phyloP scores from a whole-genome alignment of 345 rosid species.

The Chamaenerion angustifolium region DNA sequence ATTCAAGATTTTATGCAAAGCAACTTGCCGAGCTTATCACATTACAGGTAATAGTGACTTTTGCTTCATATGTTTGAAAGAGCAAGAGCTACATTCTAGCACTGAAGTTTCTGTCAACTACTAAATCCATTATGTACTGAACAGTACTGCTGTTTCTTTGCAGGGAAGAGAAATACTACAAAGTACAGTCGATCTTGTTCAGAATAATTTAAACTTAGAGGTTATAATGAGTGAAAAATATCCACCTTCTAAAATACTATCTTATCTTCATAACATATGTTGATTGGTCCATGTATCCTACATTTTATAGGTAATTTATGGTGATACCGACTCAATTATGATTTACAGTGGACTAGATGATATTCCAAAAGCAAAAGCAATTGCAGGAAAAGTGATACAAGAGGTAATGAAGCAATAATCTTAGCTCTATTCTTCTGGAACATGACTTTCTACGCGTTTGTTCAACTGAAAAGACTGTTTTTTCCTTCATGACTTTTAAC shows the following conservation, averaged over 20 bases:
- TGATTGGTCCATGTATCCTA: not conserved
- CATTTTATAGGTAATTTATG: conserved; percentile 70
- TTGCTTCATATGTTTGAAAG: not conserved
- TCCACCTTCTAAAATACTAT: conserved; percentile 5
- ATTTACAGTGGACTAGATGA: conserved; percentile 88
- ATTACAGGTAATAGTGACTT: conserved; percentile 43
- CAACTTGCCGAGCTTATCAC: conserved; percentile 97
- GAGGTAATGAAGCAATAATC: conserved; percentile 39
- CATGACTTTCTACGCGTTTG: not conserved
- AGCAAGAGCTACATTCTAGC: not conserved
- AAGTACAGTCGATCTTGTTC: conserved; percentile 92
- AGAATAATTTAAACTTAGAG: conserved; percentile 83
- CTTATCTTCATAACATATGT: not conserved
- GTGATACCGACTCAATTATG: conserved; percentile 99
- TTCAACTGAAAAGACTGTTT: not conserved
- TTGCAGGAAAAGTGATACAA: conserved; percentile 75
- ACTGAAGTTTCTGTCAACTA: not conserved
- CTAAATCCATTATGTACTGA: not conserved
- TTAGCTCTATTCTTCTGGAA: conserved; percentile 1
- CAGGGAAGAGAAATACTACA: conserved; percentile 98
- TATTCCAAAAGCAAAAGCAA: conserved; percentile 57
- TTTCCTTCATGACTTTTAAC: not conserved
- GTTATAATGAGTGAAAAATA: conserved; percentile 22
- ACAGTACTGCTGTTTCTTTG: conserved; percentile 1
- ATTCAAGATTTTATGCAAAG: conserved; percentile 96